Conservation (phyloP, 2,329 filamentous ascomycete species). For the Fusarium nelsonii region DNA sequence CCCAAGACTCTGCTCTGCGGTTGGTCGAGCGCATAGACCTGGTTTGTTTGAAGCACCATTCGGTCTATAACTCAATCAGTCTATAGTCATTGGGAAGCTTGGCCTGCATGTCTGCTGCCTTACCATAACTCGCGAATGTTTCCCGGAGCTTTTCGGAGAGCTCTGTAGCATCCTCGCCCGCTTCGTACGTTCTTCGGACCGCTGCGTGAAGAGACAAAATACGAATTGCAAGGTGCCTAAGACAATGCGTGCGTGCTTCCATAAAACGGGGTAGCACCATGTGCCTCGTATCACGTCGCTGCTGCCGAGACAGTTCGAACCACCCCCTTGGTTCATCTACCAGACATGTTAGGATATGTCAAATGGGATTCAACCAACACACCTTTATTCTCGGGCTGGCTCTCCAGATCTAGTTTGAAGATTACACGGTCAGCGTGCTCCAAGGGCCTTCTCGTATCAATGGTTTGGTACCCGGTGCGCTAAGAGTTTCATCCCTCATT, state of each 20-base stretch:
- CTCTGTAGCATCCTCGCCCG: not conserved
- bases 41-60: not conserved
- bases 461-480: not conserved
- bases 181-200: not conserved
- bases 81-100: not conserved
- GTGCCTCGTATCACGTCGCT: conserved; percentile 8
- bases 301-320: not conserved
- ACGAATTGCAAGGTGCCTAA: not conserved
- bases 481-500: not conserved
- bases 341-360: not conserved
- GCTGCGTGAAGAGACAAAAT: not conserved
- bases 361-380: not conserved
- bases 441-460: not conserved
- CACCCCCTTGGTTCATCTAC: not conserved
- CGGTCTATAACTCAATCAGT: not conserved
- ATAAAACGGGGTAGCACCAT: conserved; percentile 12
- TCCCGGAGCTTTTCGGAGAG: not conserved
- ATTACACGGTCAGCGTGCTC: not conserved
- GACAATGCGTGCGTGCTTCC: not conserved
- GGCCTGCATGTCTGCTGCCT: not conserved
- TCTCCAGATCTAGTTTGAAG: conserved; percentile 3
- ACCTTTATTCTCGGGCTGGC: not conserved
- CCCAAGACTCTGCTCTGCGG: conserved; percentile 9
- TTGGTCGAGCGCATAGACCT: conserved; percentile 3
- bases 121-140: not conserved